phyloP scores from a whole-genome alignment of 2,329 filamentous ascomycete species.

The Boeremia lycopersici region DNA sequence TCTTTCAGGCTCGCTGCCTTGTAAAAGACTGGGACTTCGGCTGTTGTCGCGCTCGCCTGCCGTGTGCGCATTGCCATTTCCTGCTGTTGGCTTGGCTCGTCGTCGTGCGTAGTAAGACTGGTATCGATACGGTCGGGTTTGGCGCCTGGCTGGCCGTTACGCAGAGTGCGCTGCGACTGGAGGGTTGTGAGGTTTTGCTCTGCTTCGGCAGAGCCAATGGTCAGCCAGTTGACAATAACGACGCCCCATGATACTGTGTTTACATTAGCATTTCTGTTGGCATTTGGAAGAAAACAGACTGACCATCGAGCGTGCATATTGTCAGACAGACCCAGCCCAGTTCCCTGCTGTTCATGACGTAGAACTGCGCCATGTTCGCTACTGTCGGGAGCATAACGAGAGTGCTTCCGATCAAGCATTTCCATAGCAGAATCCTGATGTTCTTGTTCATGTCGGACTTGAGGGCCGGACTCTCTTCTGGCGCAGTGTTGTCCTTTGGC shows the following conservation, averaged over 20 bases:
- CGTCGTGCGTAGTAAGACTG: neutral
- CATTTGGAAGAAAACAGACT: conserved; percentile 5
- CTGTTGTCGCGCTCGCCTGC: conserved; percentile 2
- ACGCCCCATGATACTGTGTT: conserved; percentile 35
- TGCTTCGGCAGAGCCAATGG: conserved; percentile 31
- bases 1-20: conserved; percentile 13
- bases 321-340: conserved; percentile 49
- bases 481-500: neutral
- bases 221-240: conserved; percentile 40
- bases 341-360: conserved; percentile 39
- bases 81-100: neutral
- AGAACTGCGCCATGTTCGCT: conserved; percentile 43
- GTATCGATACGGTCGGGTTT: conserved; percentile 3
- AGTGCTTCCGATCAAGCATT: conserved; percentile 36
- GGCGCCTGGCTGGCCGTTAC: neutral
- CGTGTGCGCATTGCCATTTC: conserved; percentile 3
- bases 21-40: conserved; percentile 7
- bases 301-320: conserved; percentile 48
- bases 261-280: neutral
- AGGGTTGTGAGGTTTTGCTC: conserved; percentile 25
- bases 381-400: conserved; percentile 47
- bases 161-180: conserved; percentile 11
- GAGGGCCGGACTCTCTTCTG: conserved; percentile 2
- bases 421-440: conserved; percentile 32
- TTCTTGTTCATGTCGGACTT: conserved; percentile 16